Percentiles rank a stretch among this genome's conserved stretches.
Conservation (phyloP, 1,139 yeast genomes). For the Candida sanyaensis region DNA sequence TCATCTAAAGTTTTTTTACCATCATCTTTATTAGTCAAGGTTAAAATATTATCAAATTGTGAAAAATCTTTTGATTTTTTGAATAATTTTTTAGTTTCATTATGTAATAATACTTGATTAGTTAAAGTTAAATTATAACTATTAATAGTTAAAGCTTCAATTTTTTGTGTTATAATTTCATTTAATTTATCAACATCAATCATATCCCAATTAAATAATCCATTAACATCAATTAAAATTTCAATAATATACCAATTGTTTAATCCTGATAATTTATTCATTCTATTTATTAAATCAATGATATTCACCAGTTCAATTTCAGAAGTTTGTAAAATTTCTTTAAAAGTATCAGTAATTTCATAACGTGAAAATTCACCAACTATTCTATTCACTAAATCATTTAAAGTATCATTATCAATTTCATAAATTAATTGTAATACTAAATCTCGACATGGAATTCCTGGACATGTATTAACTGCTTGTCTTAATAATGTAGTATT, state of each 20-base stretch:
- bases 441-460: constrained; percentile 63
- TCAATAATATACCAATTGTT: constrained; percentile 64
- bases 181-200: constrained; percentile 48
- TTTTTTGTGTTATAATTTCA: constrained; percentile 46
- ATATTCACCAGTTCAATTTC: constrained; percentile 42
- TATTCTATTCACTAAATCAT: constrained; percentile 67
- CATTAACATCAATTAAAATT: constrained; percentile 71
- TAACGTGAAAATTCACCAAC: constrained; percentile 58
- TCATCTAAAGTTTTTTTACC: constrained; percentile 27
- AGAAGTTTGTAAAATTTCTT: constrained; percentile 19
- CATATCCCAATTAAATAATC: constrained; percentile 63
- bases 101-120: constrained; percentile 44
- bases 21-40: constrained; percentile 29
- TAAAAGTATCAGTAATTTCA: constrained; percentile 43
- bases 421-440: constrained; percentile 51
- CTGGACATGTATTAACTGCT: constrained; percentile 78
- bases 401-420: constrained; percentile 62
- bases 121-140: constrained; percentile 57
- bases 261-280: constrained; percentile 22
- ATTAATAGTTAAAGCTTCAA: constrained; percentile 51
- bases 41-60: constrained; percentile 42
- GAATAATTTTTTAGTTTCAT: constrained; percentile 20
- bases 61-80: constrained; percentile 19
- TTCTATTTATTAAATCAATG: constrained; percentile 39
- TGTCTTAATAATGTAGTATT: constrained; percentile 72